These are phyloP conservation scores for Mycena amicta DNA, from an alignment of 768 basidiomycete genomes.

Conservation along the genomic window DNA sequence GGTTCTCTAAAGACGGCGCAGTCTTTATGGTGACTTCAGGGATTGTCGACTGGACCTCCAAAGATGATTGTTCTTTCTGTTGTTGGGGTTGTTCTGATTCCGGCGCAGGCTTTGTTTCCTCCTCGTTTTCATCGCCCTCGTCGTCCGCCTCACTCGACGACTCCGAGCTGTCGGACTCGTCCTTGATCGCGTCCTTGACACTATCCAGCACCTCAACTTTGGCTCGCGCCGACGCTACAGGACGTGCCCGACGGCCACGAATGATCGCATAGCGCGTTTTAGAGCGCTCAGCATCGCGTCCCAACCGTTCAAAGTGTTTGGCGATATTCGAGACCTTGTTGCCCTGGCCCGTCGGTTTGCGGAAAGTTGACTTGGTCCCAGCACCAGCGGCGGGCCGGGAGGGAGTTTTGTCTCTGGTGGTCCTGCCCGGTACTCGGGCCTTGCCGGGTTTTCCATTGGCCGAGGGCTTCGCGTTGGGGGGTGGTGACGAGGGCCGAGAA, in stretches of 20 bases:
- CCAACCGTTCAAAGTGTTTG: constrained; percentile 87
- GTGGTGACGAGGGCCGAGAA: constrained; percentile 38
- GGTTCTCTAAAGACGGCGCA: constrained; percentile 25
- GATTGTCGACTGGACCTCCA: constrained; percentile 27
- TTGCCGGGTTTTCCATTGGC: constrained; percentile 40
- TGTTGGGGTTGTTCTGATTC: constrained; percentile 12
- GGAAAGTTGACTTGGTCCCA: constrained; percentile 53
- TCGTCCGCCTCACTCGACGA: constrained; percentile 61
- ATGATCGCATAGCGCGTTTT: constrained; percentile 85
- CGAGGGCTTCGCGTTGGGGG: constrained; percentile 34
- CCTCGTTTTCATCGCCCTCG: constrained; percentile 53
- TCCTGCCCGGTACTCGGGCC: constrained; percentile 38
- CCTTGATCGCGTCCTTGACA: constrained; percentile 86
- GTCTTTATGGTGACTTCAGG: constrained; percentile 29
- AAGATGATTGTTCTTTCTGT: constrained; percentile 21
- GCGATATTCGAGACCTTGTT: constrained; percentile 86
- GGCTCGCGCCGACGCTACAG: constrained; percentile 85
- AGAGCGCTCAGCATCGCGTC: constrained; percentile 70
- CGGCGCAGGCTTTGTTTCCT: constrained; percentile 33
- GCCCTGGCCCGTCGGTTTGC: constrained; percentile 52
- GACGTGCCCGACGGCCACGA: constrained; percentile 83
- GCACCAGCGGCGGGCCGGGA: constrained; percentile 47
- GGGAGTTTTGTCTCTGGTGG: constrained; percentile 41
- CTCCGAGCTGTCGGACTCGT: constrained; percentile 77
- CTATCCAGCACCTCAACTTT: constrained; percentile 89